Conservation (phyloP, 257 asterid species). For the Solanum sitiens region DNA sequence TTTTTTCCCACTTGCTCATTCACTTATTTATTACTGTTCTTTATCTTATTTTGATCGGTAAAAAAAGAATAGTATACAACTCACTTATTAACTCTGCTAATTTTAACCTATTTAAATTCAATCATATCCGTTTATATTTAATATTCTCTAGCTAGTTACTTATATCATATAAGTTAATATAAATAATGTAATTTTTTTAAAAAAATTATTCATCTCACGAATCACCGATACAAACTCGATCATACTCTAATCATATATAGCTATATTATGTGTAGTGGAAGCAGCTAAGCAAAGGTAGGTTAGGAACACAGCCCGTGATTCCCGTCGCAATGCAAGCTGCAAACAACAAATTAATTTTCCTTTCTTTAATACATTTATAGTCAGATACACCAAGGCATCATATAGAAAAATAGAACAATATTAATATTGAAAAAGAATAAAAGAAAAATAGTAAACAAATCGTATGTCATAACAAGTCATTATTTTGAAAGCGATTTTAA, state of each 20-base stretch:
- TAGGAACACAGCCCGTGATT: not conserved
- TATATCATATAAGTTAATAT: no score
- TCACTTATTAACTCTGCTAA: not conserved
- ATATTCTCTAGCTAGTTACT: not conserved
- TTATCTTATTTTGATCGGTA: no score
- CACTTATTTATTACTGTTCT: no score
- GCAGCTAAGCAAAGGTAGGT: not conserved
- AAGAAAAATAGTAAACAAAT: not conserved
- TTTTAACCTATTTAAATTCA: not conserved
- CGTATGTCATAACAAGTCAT: not conserved
- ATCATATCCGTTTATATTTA: not conserved
- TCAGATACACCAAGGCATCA: not conserved
- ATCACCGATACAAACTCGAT: not conserved
- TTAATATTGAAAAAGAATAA: not conserved
- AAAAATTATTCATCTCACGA: not conserved
- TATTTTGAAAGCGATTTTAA: not conserved
- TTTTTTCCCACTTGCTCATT: not conserved
- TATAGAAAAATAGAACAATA: not conserved
- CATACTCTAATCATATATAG: not conserved
- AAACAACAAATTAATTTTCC: not conserved
- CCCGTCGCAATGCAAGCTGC: not conserved
- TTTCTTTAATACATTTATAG: not conserved
- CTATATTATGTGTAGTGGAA: not conserved
- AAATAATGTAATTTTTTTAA: no score
- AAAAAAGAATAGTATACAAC: fast-evolving